Conservation (phyloP, 768 basidiomycete genomes). For the Xanthoconium purpureum region DNA sequence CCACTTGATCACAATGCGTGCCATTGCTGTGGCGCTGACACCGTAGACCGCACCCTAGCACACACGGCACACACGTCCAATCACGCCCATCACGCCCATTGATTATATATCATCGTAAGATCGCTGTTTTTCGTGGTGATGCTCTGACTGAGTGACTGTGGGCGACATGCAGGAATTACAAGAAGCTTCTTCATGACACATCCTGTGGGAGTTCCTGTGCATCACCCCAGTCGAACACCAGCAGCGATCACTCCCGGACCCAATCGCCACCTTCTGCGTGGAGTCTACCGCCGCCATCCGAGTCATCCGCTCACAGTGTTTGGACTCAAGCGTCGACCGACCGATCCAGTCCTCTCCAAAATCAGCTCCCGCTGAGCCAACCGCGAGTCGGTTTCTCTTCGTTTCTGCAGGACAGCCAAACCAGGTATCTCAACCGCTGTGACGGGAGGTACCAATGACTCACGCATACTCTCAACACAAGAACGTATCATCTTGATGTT, state of each 20-base stretch:
- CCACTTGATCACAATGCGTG: constrained; percentile 2
- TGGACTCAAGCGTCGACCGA: constrained; percentile 28
- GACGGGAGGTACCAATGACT: constrained; percentile 13
- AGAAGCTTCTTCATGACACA: constrained; percentile 32
- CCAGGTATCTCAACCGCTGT: constrained; percentile 41
- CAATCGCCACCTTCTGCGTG: constrained; percentile 44
- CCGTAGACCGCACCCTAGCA: constrained; percentile 17
- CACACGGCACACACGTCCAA: constrained; percentile 31
- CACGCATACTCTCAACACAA: constrained; percentile 28
- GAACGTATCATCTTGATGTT: constrained; percentile 78
- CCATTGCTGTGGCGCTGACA: constrained; percentile 10
- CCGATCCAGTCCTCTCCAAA: constrained; percentile 36
- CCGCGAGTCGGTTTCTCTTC: constrained; percentile 59
- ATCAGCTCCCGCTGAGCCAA: constrained; percentile 38
- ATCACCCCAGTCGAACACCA: constrained; percentile 32
- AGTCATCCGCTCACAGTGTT: constrained; percentile 25
- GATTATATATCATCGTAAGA: constrained; percentile 34
- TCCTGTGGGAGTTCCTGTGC: constrained; percentile 29
- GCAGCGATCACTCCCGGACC: constrained; percentile 48
- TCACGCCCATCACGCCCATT: constrained; percentile 36
- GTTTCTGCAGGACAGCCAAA: constrained; percentile 52
- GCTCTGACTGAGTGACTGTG: constrained; percentile 10
- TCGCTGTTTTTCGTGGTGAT: constrained; percentile 6
- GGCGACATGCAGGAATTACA: constrained; percentile 26
- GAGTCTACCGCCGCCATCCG: constrained; percentile 38